Conservation (phyloP, 108 stramenopile genomes). For the Stephanodiscus minutulus region DNA sequence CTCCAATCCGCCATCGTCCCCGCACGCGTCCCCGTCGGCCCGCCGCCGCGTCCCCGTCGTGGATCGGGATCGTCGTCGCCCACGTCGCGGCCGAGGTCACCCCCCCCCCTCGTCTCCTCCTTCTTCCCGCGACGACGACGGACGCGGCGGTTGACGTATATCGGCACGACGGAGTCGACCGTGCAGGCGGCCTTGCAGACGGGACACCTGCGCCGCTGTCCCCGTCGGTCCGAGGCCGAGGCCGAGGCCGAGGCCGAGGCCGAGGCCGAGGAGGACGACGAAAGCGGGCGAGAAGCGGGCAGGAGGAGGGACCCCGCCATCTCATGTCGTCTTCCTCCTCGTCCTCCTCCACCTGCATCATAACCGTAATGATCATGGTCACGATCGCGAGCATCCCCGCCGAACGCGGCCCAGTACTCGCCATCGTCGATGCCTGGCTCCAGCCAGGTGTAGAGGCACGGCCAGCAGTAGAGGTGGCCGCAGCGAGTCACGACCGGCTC, state of each 20-base stretch:
- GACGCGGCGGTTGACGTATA: constrained; percentile 66
- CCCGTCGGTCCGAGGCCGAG: background rate
- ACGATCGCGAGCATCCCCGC: too few relatives aligned
- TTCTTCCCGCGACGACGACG: background rate
- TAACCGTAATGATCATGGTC: background rate
- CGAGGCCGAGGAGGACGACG: too few relatives aligned
- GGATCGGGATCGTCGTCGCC: too few relatives aligned
- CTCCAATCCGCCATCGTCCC: too few relatives aligned
- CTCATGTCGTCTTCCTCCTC: too few relatives aligned
- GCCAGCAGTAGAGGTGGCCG: constrained; percentile 93
- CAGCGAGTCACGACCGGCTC: constrained; percentile 89
- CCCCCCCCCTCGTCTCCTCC: background rate
- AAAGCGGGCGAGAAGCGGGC: background rate
- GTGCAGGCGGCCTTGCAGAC: constrained; percentile 80
- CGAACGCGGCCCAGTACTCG: constrained; percentile 23
- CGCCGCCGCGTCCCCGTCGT: too few relatives aligned
- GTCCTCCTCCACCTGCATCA: too few relatives aligned
- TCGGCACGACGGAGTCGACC: constrained; percentile 72
- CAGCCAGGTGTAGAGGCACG: constrained; percentile 82
- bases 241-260: too few relatives aligned
- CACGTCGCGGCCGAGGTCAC: too few relatives aligned
- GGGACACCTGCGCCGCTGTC: constrained; percentile 68
- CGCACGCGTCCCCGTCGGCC: too few relatives aligned
- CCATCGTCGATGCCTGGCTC: constrained; percentile 63
- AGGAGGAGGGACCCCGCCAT: too few relatives aligned